Conservation (phyloP, 352 stramenopile species). For the Halophytophthora batemanensis region DNA sequence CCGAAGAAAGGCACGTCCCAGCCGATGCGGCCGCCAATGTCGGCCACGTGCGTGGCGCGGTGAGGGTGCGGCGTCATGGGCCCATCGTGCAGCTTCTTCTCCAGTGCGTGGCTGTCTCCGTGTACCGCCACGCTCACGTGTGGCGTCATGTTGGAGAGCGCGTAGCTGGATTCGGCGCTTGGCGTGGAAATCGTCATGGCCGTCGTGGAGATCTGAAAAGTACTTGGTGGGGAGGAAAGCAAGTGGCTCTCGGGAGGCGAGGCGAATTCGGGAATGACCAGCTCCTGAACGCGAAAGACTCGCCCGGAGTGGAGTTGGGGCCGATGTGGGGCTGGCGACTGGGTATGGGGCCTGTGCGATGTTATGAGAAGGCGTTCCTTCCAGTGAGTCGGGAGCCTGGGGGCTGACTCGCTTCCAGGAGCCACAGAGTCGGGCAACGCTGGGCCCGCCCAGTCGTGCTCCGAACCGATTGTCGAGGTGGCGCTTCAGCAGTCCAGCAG, state of each 20-base stretch:
- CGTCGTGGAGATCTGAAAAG: conserved; percentile 14
- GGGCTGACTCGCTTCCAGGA: too few relatives aligned
- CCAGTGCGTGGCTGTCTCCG: conserved; percentile 9
- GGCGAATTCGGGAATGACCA: too few relatives aligned
- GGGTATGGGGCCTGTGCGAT: too few relatives aligned
- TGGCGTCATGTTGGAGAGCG: conserved; percentile 15
- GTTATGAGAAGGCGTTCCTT: too few relatives aligned
- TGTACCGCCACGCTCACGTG: conserved; percentile 17
- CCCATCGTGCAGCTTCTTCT: conserved; percentile 10
- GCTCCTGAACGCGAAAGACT: too few relatives aligned
- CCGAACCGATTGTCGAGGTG: too few relatives aligned
- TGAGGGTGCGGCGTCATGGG: conserved; percentile 4
- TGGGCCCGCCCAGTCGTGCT: too few relatives aligned
- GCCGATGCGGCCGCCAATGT: conserved; percentile 9
- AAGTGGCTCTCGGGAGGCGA: background rate
- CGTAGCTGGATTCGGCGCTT: conserved; percentile 18
- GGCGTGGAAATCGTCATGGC: conserved; percentile 14
- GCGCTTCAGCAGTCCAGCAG: too few relatives aligned
- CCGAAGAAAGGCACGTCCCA: conserved; percentile 37
- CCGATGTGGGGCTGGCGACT: too few relatives aligned
- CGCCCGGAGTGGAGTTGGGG: too few relatives aligned
- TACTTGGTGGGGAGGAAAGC: background rate
- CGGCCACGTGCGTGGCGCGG: conserved; percentile 17
- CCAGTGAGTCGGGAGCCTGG: too few relatives aligned
- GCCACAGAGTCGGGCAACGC: too few relatives aligned